Percentiles rank a stretch among this genome's conserved stretches.
phyloP scores from a whole-genome alignment of 208 protist genomes.

The Acanthamoeba divionensis region DNA sequence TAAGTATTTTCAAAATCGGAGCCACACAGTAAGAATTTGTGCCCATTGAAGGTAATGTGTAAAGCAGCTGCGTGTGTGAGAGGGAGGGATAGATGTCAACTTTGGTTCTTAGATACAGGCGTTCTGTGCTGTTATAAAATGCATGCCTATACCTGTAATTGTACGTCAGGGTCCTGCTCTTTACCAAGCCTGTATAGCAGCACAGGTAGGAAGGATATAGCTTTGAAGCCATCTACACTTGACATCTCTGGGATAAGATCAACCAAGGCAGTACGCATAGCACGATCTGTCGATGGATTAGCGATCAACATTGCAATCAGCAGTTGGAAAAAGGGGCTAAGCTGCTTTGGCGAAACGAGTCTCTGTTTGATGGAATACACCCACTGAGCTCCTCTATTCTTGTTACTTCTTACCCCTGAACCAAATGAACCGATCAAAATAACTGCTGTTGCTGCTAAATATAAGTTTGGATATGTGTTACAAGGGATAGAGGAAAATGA shows the following conservation, averaged over 20 bases:
- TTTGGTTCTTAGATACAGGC: not conserved
- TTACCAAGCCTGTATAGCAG: not conserved
- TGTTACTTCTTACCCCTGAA: no score
- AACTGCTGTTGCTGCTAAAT: no score
- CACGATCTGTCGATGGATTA: not conserved
- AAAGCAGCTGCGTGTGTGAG: not conserved
- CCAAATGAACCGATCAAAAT: no score
- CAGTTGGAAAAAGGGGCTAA: not conserved
- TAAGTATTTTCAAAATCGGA: not conserved
- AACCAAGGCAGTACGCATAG: not conserved
- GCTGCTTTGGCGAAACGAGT: not conserved
- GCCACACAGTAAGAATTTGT: not conserved
- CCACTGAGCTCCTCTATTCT: no score
- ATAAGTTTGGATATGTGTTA: no score
- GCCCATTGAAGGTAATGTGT: not conserved
- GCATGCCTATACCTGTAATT: not conserved
- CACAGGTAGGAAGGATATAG: not conserved
- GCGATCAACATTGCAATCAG: not conserved
- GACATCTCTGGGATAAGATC: not conserved
- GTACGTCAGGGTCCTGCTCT: not conserved
- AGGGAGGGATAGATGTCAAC: not conserved
- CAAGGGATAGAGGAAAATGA: no score
- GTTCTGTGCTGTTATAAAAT: not conserved
- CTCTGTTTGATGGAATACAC: not conserved
- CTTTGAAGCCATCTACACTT: not conserved